Base-by-base conservation (phyloP, 2,329 filamentous ascomycete genomes). In the Claviceps quebecensis region DNA sequence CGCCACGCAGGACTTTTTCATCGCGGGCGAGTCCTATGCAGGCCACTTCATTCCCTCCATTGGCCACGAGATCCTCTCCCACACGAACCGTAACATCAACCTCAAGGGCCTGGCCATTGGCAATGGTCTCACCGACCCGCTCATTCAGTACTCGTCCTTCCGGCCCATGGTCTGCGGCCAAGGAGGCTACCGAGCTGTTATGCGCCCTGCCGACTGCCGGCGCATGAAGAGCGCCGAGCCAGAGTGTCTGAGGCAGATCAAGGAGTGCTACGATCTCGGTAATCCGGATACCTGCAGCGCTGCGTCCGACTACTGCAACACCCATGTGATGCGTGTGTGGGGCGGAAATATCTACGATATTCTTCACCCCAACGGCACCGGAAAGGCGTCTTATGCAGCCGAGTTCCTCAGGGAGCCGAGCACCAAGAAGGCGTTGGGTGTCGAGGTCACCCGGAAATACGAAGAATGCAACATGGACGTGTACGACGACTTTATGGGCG, bases 81-180 rank as follows among this genome's bases (percentile, higher is more conserved):
- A 95, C 77, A 86, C 94, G 81, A 85, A 95, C 71, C 85, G 86
- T 67, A 95, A 95, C 78, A 95, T 96, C 78, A 95, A 95, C 76
- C 83, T 96, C 58, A 86, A 96, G 78, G 95, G 90, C 34, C 77
- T 95, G 55, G 73, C 95, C 56, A 96, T 98, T 62, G 93, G 93
- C 52, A 97, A 98, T 67, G 93, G 93, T 69, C 78, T 97, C 57
- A 96, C 90, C 51, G 93, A 98, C 69, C 86, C 86, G 53, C 77
- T 85, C 59, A 95, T 87, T 45, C 93, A 97, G 72, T 96, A 96
- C 69, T 81, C 83, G 57, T 83, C 94, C 75, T 97, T 96, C 78
- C 85, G 85, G 61, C 91, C 91, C 61, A 97, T 97, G 91, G 93
- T 89, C 54, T 97, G 93, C 65, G 93, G 93, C 63, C 83, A 95